Evolutionary conservation across 371 early-diverging fungal species (phyloP).

Genomic region (Mortierella sp.): DNA sequence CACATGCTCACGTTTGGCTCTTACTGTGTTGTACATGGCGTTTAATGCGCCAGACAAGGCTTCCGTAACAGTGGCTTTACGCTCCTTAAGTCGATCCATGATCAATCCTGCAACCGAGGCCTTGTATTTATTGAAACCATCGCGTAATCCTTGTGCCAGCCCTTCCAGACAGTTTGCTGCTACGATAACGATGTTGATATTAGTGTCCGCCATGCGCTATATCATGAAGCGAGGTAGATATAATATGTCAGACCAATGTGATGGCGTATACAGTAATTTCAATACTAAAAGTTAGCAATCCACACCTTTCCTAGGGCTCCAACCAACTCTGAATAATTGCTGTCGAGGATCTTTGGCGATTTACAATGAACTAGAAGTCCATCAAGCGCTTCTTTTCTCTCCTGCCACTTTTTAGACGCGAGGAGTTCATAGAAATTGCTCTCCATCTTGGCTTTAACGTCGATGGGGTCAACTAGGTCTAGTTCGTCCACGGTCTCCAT

Average conservation of each 20-base stretch:
- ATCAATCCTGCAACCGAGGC: conserved; percentile 77
- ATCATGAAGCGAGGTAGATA: not conserved
- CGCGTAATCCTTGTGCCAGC: conserved; percentile 87
- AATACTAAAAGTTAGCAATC: not conserved
- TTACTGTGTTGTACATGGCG: conserved; percentile 81
- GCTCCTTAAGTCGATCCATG: conserved; percentile 94
- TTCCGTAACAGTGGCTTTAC: conserved; percentile 89
- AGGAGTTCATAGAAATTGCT: conserved; percentile 76
- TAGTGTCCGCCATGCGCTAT: conserved; percentile 87
- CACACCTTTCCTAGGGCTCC: conserved; percentile 84
- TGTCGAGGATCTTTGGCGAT: conserved; percentile 83
- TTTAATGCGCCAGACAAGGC: conserved; percentile 86
- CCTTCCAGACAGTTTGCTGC: conserved; percentile 88
- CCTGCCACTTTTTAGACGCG: conserved; percentile 94
- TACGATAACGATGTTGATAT: conserved; percentile 84
- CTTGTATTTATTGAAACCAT: conserved; percentile 83
- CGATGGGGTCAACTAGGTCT: conserved; percentile 92
- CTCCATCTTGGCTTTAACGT: conserved; percentile 88
- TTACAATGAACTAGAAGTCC: conserved; percentile 77
- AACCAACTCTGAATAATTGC: conserved; percentile 82
- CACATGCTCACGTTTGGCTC: conserved; percentile 9
- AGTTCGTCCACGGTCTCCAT: conserved; percentile 77
- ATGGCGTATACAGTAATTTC: not conserved
- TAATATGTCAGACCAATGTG: not conserved
- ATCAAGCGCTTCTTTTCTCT: conserved; percentile 93